phyloP scores from a whole-genome alignment of 129 eudicot species.

The Tanacetum coccineum region DNA sequence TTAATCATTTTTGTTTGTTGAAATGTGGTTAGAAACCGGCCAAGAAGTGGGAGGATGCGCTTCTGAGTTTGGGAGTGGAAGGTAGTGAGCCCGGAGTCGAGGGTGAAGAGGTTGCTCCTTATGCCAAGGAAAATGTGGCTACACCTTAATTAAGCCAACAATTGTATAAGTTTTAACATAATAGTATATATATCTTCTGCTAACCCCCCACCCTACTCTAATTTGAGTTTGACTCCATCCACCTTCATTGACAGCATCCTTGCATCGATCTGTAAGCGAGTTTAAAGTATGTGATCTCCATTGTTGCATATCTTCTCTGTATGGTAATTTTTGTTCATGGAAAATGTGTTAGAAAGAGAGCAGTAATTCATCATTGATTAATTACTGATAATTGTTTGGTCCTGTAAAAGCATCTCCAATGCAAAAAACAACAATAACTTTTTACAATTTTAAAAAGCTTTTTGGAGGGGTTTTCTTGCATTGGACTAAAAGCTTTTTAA shows the following conservation, averaged over 20 bases:
- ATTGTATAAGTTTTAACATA: not conserved
- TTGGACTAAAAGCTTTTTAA: no score
- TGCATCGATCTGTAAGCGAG: slow-evolving; percentile 1
- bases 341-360: not conserved
- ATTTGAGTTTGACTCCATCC: not conserved
- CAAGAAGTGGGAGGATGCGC: slow-evolving; percentile 56
- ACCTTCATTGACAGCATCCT: not conserved
- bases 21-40: slow-evolving; percentile 49
- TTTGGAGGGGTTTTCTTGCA: no score
- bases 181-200: slow-evolving; percentile 3
- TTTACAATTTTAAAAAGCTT: no score
- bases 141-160: slow-evolving; percentile 39
- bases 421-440: no score
- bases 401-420: no score
- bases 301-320: slow-evolving; percentile 1
- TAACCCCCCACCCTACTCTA: not conserved
- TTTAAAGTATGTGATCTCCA: not conserved
- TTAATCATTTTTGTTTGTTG: not conserved
- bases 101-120: slow-evolving; percentile 57
- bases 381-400: no score
- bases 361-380: no score
- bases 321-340: slow-evolving; percentile 5
- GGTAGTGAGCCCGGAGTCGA: slow-evolving; percentile 54
- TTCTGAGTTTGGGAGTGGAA: slow-evolving; percentile 48
- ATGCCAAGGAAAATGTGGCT: slow-evolving; percentile 60